Conservation (phyloP, 2,329 filamentous ascomycete species). For the Colletotrichum sp. region DNA sequence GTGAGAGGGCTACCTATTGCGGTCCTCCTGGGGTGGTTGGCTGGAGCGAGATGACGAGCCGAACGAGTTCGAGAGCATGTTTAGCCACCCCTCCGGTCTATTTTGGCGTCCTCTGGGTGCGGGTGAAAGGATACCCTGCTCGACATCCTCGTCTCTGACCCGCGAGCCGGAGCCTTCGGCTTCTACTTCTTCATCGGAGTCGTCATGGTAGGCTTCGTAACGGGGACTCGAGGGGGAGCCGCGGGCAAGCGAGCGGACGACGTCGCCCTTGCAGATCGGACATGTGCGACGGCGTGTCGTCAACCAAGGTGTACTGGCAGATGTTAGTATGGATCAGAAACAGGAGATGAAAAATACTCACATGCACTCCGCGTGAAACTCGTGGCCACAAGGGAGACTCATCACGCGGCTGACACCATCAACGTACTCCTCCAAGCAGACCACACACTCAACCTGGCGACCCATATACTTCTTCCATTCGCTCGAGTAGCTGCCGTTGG, state of each 20-base stretch:
- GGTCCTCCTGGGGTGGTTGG: constrained; percentile 12
- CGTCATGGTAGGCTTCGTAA: constrained; percentile 61
- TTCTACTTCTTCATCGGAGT: constrained; percentile 52
- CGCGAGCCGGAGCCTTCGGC: constrained; percentile 32
- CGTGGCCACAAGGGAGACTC: constrained; percentile 96
- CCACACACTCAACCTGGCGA: constrained; percentile 85
- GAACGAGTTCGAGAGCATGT: constrained; percentile 37
- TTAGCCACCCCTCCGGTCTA: constrained; percentile 41
- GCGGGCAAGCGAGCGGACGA: constrained; percentile 73
- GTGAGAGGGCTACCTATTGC: background rate
- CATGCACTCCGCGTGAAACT: constrained; percentile 99
- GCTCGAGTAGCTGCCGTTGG: constrained; percentile 44
- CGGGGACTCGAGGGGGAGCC: constrained; percentile 55
- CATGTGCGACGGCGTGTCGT: constrained; percentile 96
- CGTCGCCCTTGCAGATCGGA: constrained; percentile 97
- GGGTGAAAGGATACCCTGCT: constrained; percentile 42
- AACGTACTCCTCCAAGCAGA: constrained; percentile 95
- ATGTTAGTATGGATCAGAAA: constrained; percentile 23
- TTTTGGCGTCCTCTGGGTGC: constrained; percentile 22
- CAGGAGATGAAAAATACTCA: constrained; percentile 56
- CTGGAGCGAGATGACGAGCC: constrained; percentile 7
- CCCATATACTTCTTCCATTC: constrained; percentile 73
- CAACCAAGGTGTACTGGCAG: constrained; percentile 86
- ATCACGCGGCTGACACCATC: constrained; percentile 95
- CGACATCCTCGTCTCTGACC: constrained; percentile 42